A percentile compares a stretch with the other conserved stretches of the same genome.
Evolutionary conservation across 2,329 filamentous ascomycete genomes (phyloP).

Genomic region (Ophiostoma sp.): DNA sequence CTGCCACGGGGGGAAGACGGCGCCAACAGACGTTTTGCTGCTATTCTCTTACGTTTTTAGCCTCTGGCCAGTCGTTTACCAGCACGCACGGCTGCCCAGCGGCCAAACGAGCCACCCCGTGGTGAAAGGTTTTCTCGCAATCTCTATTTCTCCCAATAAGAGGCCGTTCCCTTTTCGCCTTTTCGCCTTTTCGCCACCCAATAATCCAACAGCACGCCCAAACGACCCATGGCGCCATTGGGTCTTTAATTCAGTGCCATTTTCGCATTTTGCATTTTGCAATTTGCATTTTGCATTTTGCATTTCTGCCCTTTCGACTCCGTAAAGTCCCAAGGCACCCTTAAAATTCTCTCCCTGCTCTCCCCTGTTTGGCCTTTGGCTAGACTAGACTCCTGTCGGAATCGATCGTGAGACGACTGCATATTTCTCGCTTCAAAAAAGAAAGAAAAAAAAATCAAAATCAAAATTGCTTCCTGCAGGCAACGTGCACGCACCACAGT

Average conservation of each 20-base stretch:
- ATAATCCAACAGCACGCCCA: neutral
- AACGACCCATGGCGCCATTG: slow-evolving; percentile 8
- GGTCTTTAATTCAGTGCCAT: slow-evolving; percentile 9
- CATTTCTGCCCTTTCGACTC: too few relatives aligned
- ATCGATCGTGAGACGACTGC: neutral
- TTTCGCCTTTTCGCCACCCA: neutral
- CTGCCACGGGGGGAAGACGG: neutral
- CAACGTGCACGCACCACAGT: neutral
- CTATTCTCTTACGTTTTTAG: slow-evolving; percentile 8
- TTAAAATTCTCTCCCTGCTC: neutral
- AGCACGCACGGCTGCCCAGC: neutral
- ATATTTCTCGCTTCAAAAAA: too few relatives aligned
- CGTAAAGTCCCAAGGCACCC: too few relatives aligned
- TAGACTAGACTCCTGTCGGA: too few relatives aligned
- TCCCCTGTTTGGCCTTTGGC: neutral
- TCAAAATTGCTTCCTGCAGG: slow-evolving; percentile 4
- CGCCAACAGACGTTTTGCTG: neutral
- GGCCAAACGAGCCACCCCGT: neutral
- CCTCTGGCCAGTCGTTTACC: neutral
- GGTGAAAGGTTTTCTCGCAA: slow-evolving; percentile 1
- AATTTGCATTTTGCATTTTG: too few relatives aligned
- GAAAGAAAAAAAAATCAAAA: too few relatives aligned
- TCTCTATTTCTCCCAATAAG: neutral
- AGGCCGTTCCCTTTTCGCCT: too few relatives aligned
- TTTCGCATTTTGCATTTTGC: neutral